These are phyloP conservation scores for Tylopilus sp. DNA, from an alignment of 768 basidiomycete species.

Conservation along the genomic window DNA sequence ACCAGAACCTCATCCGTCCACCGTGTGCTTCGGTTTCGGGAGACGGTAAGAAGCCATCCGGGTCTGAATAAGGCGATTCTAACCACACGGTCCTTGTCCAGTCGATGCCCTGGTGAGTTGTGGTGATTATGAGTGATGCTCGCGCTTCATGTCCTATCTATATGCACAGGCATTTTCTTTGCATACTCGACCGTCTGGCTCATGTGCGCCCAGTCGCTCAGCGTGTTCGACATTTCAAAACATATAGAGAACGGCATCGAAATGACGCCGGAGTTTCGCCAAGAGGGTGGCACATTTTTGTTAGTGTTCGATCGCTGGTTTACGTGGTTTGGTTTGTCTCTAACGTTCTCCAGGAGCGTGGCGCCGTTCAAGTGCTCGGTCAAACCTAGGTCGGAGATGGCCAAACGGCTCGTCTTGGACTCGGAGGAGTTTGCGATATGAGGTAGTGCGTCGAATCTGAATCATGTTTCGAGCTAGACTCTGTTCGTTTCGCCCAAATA, in stretches of 20 bases:
- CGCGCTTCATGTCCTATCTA: background rate
- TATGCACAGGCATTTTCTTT: conserved; percentile 24
- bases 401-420: background rate
- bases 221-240: conserved; percentile 43
- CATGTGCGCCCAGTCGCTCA: conserved; percentile 34
- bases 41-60: conserved; percentile 4
- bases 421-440: background rate
- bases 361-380: conserved; percentile 15
- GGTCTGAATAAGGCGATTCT: background rate
- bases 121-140: no score
- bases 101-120: conserved; percentile 13
- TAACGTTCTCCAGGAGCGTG: background rate
- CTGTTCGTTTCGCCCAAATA: background rate
- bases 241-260: conserved; percentile 38
- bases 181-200: conserved; percentile 26
- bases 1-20: conserved; percentile 13
- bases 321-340: background rate
- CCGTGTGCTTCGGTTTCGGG: conserved; percentile 17
- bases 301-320: background rate
- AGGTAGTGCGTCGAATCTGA: background rate
- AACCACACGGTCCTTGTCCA: background rate
- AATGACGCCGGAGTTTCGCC: conserved; percentile 43
- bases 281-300: conserved; percentile 10
- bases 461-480: background rate
- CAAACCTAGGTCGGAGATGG: conserved; percentile 4